Evolutionary conservation across 495 filamentous ascomycete species (phyloP).

Genomic region (Lentithecium fluviatile): DNA sequence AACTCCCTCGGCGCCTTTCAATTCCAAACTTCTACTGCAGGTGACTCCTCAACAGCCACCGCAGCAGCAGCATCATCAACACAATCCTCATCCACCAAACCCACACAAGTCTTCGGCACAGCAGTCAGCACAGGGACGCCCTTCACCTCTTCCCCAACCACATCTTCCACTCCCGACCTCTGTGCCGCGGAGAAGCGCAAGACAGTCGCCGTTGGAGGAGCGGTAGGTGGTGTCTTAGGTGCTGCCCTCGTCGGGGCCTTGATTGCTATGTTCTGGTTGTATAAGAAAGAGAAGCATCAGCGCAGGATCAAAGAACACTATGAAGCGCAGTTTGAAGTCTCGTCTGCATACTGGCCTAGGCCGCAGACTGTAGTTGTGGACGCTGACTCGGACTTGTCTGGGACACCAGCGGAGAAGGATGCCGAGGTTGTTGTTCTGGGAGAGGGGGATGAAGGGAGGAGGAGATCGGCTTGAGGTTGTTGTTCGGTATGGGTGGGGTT

Average conservation of each 20-base stretch:
- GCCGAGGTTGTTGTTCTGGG: too few relatives aligned
- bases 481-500: too few relatives aligned
- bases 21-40: conserved; percentile 16
- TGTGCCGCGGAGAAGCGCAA: conserved; percentile 8
- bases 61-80: neutral
- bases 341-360: too few relatives aligned
- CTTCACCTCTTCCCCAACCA: neutral
- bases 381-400: too few relatives aligned
- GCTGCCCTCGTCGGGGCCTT: conserved; percentile 4
- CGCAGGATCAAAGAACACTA: conserved; percentile 26
- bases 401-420: too few relatives aligned
- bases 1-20: conserved; percentile 16
- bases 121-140: conserved; percentile 5
- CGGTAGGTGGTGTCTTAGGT: conserved; percentile 17
- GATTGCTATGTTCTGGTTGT: conserved; percentile 7
- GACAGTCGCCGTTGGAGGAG: conserved; percentile 11
- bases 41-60: neutral
- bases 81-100: neutral
- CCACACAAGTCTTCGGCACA: neutral
- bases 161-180: neutral
- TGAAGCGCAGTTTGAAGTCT: conserved; percentile 16
- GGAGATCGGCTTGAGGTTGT: too few relatives aligned
- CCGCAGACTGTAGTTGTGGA: too few relatives aligned
- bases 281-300: conserved; percentile 11
- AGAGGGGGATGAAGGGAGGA: too few relatives aligned